A percentile compares a stretch with the other conserved stretches of the same genome.
Evolutionary conservation across 2,329 filamentous ascomycete genomes (phyloP).

Genomic region (Emericellopsis atlantica): DNA sequence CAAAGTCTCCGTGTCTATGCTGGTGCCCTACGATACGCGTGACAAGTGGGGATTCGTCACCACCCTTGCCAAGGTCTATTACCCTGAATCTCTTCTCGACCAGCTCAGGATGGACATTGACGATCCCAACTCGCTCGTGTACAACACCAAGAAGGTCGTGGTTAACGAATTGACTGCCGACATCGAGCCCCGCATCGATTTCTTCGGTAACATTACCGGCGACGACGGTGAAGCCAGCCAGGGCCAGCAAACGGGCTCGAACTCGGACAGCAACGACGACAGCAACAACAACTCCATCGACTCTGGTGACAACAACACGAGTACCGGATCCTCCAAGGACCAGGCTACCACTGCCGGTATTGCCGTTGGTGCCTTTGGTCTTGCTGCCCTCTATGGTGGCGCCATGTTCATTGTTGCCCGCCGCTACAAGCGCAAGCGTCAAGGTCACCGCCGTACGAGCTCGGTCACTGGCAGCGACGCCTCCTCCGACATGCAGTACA

Average conservation of each 20-base stretch:
- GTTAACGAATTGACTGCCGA: constrained; percentile 61
- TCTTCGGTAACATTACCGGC: constrained; percentile 14
- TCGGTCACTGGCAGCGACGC: constrained; percentile 45
- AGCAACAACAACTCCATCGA: constrained; percentile 27
- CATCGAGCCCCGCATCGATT: constrained; percentile 66
- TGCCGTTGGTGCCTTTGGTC: constrained; percentile 62
- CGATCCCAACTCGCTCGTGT: constrained; percentile 60
- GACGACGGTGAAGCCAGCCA: constrained; percentile 26
- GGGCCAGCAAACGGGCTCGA: constrained; percentile 9
- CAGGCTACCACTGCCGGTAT: constrained; percentile 55
- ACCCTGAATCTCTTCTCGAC: constrained; percentile 58
- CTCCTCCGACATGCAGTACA: constrained; percentile 41
- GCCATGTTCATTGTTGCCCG: constrained; percentile 91
- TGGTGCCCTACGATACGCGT: constrained; percentile 67
- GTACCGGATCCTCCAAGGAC: constrained; percentile 37
- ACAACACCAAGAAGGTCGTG: constrained; percentile 55
- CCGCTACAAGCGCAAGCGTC: constrained; percentile 77
- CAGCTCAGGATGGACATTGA: constrained; percentile 57
- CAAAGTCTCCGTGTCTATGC: constrained; percentile 53
- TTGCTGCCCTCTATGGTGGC: constrained; percentile 78
- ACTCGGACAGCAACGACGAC: constrained; percentile 17
- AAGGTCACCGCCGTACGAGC: constrained; percentile 63
- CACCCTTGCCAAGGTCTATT: constrained; percentile 56
- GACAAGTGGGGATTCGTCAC: constrained; percentile 63
- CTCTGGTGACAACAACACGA: constrained; percentile 27